Evolutionary conservation across 2,329 filamentous ascomycete genomes (phyloP).

Genomic region (Aureobasidium vineae): DNA sequence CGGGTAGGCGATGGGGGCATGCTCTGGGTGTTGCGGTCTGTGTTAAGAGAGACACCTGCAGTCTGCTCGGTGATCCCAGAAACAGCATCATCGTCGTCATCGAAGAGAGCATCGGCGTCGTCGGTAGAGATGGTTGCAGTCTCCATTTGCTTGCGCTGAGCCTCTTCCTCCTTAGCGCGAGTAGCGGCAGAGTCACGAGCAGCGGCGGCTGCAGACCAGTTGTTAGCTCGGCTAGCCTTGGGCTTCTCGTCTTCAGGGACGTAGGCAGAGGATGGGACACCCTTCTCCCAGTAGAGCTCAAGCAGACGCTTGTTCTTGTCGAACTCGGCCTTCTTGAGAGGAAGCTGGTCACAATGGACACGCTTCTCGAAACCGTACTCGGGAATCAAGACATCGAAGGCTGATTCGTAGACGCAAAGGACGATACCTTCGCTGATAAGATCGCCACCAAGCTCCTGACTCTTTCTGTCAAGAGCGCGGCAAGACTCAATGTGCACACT

Average conservation of each 20-base stretch:
- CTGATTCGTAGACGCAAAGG: constrained; percentile 95
- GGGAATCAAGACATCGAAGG: constrained; percentile 96
- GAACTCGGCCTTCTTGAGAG: constrained; percentile 98
- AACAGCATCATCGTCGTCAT: constrained; percentile 83
- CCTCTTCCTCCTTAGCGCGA: constrained; percentile 85
- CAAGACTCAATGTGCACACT: constrained; percentile 98
- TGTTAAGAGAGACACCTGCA: constrained; percentile 79
- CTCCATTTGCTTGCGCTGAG: constrained; percentile 87
- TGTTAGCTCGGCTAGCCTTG: constrained; percentile 68
- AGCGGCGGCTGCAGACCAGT: constrained; percentile 73
- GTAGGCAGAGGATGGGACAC: constrained; percentile 91
- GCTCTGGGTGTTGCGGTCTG: constrained; percentile 87
- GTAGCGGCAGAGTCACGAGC: constrained; percentile 78
- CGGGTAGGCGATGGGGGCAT: constrained; percentile 88
- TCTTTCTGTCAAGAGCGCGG: constrained; percentile 89
- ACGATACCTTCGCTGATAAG: constrained; percentile 95
- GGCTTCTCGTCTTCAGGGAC: constrained; percentile 96
- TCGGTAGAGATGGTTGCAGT: constrained; percentile 92
- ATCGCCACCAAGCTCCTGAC: constrained; percentile 82
- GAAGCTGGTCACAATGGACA: constrained; percentile 96
- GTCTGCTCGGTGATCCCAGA: constrained; percentile 83
- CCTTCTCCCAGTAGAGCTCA: constrained; percentile 99
- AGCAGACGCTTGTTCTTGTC: constrained; percentile 92
- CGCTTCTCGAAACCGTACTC: constrained; percentile 99
- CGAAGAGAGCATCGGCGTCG: constrained; percentile 92